Evolutionary conservation across 495 filamentous ascomycete genomes (phyloP), one percentile per base, ranked within the genome.

Genomic region (Tuber melanosporum): DNA sequence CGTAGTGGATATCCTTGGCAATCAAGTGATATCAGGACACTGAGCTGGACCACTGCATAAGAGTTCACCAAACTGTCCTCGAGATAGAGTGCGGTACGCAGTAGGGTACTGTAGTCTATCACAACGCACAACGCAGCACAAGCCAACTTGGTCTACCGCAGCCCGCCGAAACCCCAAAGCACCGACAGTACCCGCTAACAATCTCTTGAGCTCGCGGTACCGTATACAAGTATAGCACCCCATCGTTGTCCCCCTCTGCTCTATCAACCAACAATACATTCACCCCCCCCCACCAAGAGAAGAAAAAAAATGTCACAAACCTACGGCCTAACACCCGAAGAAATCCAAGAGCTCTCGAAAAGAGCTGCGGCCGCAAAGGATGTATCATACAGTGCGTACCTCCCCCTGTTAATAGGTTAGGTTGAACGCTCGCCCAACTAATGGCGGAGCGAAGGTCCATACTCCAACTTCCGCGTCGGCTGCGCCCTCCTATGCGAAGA

Each of bases 391-490:
- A 94, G 93, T 88, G 85, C 76, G 87, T 81, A 22, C 44, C 41
- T 19, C 43, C 26, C 3, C 71, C 42, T 15, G 43, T 20, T 46
- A 44, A 41, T 3, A 41, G 2, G 4, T 41, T 41, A 41, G 39
- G 4, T 41, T 41, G 39, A 41, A 45, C 45, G 39, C 49, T 43
- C n/a, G n/a, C n/a, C 5, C 52, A 32, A 36, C 20, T 49, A 26
- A 41, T 57, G 73, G 43, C 74, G 41, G 82, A 26, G 49, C 39
- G 72, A 74, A 92, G 91, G 91, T 84, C 95, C 94, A 15, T 98
- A 99, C 87, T 96, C 93, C 79, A 88, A 91, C 74, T 99, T 98
- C 89, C 93, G 89, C 62, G 95, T 99, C 78, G 95, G 95, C 76
- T 91, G 92, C 71, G 90, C 91, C 46, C 85, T 99, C 74, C 89